Conservation (phyloP, 2,329 filamentous ascomycete genomes). For the Fusarium nodosum region DNA sequence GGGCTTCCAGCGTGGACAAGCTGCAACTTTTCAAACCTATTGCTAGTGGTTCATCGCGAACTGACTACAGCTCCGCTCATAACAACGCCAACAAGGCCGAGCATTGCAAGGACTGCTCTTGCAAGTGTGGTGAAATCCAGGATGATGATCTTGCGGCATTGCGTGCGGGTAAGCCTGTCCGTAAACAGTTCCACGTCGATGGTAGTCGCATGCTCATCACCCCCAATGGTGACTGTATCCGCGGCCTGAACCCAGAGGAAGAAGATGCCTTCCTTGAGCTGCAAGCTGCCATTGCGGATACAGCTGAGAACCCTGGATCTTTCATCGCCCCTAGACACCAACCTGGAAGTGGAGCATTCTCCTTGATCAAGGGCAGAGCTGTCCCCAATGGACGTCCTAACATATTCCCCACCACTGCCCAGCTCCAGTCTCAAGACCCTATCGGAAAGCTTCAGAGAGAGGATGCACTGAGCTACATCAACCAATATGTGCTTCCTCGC, state of each 20-base stretch:
- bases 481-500: constrained; percentile 75
- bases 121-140: constrained; percentile 58
- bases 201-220: constrained; percentile 79
- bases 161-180: constrained; percentile 69
- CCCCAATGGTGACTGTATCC: constrained; percentile 81
- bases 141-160: constrained; percentile 68
- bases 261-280: constrained; percentile 78
- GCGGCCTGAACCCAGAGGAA: constrained; percentile 76
- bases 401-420: constrained; percentile 68
- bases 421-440: constrained; percentile 67
- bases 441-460: constrained; percentile 75
- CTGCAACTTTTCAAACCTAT: constrained; percentile 57
- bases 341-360: constrained; percentile 68
- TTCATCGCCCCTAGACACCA: constrained; percentile 70
- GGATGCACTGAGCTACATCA: constrained; percentile 76
- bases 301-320: constrained; percentile 65
- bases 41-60: constrained; percentile 49
- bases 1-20: constrained; percentile 53
- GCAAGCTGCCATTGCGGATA: constrained; percentile 69
- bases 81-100: constrained; percentile 44
- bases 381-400: constrained; percentile 74
- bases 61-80: constrained; percentile 45
- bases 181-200: constrained; percentile 69
- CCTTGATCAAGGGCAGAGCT: constrained; percentile 73
- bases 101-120: constrained; percentile 56